A percentile compares a stretch with the other conserved stretches of the same genome.
Conservation (phyloP, 768 basidiomycete species). For the Scleroderma citrinum region DNA sequence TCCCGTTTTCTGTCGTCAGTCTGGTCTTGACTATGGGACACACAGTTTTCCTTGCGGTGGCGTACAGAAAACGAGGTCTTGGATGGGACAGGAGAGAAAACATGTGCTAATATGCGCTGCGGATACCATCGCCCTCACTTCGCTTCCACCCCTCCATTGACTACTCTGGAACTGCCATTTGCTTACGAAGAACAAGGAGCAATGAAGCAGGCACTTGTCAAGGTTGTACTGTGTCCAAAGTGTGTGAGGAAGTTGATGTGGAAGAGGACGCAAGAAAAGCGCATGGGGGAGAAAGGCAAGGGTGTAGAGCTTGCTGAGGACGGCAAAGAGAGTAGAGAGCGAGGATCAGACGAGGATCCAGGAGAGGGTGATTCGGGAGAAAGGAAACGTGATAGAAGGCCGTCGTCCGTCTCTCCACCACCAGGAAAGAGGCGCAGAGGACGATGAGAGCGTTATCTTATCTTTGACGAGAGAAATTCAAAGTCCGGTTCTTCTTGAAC, state of each 20-base stretch:
- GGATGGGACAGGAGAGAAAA: slow-evolving; percentile 75
- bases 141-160: slow-evolving; percentile 34
- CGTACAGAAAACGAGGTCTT: slow-evolving; percentile 89
- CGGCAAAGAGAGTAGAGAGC: background rate
- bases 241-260: slow-evolving; percentile 85
- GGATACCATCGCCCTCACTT: slow-evolving; percentile 45
- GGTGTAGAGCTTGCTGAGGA: background rate
- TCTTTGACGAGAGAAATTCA: background rate
- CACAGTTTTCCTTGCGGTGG: slow-evolving; percentile 87
- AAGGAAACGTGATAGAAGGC: background rate
- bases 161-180: slow-evolving; percentile 87
- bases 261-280: slow-evolving; percentile 69
- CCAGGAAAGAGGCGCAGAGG: background rate
- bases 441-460: background rate
- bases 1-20: background rate
- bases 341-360: background rate
- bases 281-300: slow-evolving; percentile 8
- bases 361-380: background rate
- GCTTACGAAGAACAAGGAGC: slow-evolving; percentile 77
- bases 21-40: background rate
- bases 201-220: slow-evolving; percentile 78
- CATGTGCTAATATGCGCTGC: slow-evolving; percentile 89
- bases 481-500: no score
- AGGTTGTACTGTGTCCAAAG: slow-evolving; percentile 76
- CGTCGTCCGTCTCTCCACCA: no score